Evolutionary conservation across 2,329 filamentous ascomycete genomes (phyloP).

Genomic region (Hortaea sp.): DNA sequence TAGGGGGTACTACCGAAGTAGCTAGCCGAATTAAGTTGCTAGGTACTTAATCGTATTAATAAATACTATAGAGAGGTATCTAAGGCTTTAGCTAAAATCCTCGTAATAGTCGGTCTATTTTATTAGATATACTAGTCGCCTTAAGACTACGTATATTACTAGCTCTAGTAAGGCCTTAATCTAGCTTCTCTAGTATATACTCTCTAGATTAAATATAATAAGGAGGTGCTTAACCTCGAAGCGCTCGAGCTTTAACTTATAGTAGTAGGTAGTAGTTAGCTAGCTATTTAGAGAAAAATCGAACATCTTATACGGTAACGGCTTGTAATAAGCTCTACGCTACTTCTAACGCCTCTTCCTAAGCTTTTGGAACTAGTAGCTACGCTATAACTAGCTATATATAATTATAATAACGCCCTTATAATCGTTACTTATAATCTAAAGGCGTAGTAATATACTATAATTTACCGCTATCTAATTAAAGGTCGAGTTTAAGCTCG

Average conservation of each 20-base stretch:
- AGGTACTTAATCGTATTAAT: slow-evolving; percentile 1
- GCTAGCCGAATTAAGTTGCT: background rate
- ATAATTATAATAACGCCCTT: too few relatives aligned
- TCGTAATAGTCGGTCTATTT: background rate
- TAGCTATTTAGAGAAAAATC: background rate
- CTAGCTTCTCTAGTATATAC: background rate
- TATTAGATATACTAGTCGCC: background rate
- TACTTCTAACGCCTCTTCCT: too few relatives aligned
- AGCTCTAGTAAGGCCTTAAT: background rate
- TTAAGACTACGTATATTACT: background rate
- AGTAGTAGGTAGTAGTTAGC: background rate
- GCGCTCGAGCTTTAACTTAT: background rate
- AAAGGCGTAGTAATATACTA: too few relatives aligned
- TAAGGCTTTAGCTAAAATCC: background rate
- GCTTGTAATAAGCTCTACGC: too few relatives aligned
- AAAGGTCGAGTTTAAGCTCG: too few relatives aligned
- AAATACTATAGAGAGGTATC: background rate
- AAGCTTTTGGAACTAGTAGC: too few relatives aligned
- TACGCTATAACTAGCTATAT: too few relatives aligned
- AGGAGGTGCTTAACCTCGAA: background rate
- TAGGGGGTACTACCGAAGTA: background rate
- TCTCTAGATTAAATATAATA: background rate
- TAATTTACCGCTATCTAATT: too few relatives aligned
- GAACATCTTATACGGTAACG: background rate
- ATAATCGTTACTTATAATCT: too few relatives aligned